Base-by-base conservation (phyloP, 225 moss, liverwort and hornwort genomes). In the Marchantia polymorpha region DNA sequence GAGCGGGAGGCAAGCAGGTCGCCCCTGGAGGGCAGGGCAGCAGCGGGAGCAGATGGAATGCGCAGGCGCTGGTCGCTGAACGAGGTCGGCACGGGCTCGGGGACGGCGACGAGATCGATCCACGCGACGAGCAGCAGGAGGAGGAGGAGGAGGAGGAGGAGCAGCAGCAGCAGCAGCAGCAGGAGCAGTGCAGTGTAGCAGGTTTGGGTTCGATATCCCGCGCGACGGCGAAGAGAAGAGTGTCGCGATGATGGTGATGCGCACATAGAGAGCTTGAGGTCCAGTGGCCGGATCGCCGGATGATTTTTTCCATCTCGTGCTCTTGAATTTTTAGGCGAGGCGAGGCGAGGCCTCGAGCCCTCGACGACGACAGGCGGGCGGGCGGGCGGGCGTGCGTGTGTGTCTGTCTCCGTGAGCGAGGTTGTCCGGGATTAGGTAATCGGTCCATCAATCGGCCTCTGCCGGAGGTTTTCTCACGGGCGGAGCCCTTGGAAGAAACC, bases 101-200 rank as follows among this genome's bases (percentile, higher is more conserved):
- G 64, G 73, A 73, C 73, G 73, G 53, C 53, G 54, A 54, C 26
- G 73, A 73, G 73, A 54, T 73, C 53, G 73, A 73, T 73, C 53
- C 73, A 53, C 12, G 5, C 10, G 19, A 47, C 31, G 23, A 31
- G 12, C 46, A 56, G 52, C 16, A 27, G 31, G 10, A 50, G 31
- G 13, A 71, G 71, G 12, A 50, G 49, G 71, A 71, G 51, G 49
- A 52, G 13, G 46, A 26, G 11, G 30, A 30, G 58, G 39, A 47
- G n/a, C n/a, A n/a, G n/a, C n/a, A n/a, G n/a, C n/a, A n/a, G n/a
- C n/a, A n/a, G n/a, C n/a, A n/a, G n/a, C n/a, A n/a, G n/a, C n/a
- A n/a, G n/a, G n/a, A n/a, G n/a, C n/a, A n/a, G n/a, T n/a, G 39
- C 3, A 39, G 39, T 39, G 39, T 39, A 39, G 39, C 39, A 39